Evolutionary conservation across 2,329 filamentous ascomycete species (phyloP).

Genomic region (Trichoderma gracile): DNA sequence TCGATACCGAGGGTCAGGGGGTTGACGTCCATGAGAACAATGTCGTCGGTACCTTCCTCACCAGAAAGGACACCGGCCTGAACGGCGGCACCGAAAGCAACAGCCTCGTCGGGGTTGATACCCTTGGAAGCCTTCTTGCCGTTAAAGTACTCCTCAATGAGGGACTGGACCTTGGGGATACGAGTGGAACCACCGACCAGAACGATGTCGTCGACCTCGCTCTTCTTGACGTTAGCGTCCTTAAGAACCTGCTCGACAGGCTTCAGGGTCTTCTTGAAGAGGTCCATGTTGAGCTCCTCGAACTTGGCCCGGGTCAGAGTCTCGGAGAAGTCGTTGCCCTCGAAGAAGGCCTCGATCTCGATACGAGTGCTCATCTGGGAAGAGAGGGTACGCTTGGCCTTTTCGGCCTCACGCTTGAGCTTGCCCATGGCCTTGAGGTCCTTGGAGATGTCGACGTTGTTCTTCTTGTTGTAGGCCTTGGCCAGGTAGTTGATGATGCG

Average conservation of each 20-base stretch:
- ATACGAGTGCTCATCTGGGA: conserved; percentile 91
- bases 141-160: conserved; percentile 93
- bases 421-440: conserved; percentile 98
- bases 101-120: conserved; percentile 99
- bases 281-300: conserved; percentile 97
- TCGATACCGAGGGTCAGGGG: conserved; percentile 95
- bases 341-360: conserved; percentile 96
- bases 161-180: conserved; percentile 94
- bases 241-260: conserved; percentile 98
- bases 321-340: conserved; percentile 97
- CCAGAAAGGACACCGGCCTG: conserved; percentile 94
- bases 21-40: conserved; percentile 98
- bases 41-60: conserved; percentile 74
- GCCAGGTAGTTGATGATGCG: conserved; percentile 93
- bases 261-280: conserved; percentile 99
- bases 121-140: conserved; percentile 99
- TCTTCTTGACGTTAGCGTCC: conserved; percentile 97
- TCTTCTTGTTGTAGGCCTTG: conserved; percentile 99
- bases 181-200: conserved; percentile 97
- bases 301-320: conserved; percentile 98
- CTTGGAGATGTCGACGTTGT: conserved; percentile 88
- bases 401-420: conserved; percentile 98
- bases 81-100: conserved; percentile 95
- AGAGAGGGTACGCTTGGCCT: conserved; percentile 97
- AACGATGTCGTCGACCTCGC: conserved; percentile 92